Percentiles rank a stretch among this genome's conserved stretches.
These are phyloP conservation scores for Lactarius tabidus DNA, from an alignment of 768 basidiomycete species.

Conservation along the genomic window DNA sequence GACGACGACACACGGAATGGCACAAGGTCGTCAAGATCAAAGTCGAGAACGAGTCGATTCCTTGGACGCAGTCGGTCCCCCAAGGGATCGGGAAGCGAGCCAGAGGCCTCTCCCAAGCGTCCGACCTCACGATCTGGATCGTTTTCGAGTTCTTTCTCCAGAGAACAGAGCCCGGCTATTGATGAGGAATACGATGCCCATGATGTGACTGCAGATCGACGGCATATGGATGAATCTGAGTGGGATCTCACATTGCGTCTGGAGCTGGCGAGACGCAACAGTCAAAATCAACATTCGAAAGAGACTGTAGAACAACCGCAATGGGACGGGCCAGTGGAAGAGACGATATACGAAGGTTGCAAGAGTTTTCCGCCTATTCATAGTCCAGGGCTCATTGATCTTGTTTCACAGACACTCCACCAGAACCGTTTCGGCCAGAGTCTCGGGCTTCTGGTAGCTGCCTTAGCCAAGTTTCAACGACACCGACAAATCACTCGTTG, in stretches of 20 bases:
- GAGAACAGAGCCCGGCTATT: conserved; percentile 38
- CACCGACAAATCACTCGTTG: conserved; percentile 39
- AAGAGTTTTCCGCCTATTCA: conserved; percentile 11
- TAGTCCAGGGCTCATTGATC: conserved; percentile 7
- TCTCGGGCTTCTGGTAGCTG: conserved; percentile 50
- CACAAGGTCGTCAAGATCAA: conserved; percentile 34
- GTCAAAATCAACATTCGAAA: conserved; percentile 64
- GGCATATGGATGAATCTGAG: conserved; percentile 60
- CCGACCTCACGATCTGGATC: conserved; percentile 19
- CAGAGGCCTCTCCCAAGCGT: conserved; percentile 26
- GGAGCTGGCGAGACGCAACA: conserved; percentile 81
- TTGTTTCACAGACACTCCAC: conserved; percentile 51
- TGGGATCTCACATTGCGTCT: conserved; percentile 72
- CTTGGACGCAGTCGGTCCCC: conserved; percentile 44
- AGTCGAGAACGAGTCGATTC: conserved; percentile 43
- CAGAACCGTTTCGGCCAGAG: conserved; percentile 48
- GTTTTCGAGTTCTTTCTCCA: conserved; percentile 43
- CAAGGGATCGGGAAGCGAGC: conserved; percentile 34
- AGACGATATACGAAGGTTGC: conserved; percentile 77
- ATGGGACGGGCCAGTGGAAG: conserved; percentile 49
- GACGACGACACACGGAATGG: conserved; percentile 59
- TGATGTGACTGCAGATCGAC: conserved; percentile 32
- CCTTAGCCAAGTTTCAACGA: conserved; percentile 41
- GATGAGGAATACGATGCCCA: conserved; percentile 46
- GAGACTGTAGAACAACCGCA: conserved; percentile 36